Evolutionary conservation across 768 basidiomycete genomes (phyloP), one percentile per base, ranked within the genome.

Genomic region (Amanita rubescens): DNA sequence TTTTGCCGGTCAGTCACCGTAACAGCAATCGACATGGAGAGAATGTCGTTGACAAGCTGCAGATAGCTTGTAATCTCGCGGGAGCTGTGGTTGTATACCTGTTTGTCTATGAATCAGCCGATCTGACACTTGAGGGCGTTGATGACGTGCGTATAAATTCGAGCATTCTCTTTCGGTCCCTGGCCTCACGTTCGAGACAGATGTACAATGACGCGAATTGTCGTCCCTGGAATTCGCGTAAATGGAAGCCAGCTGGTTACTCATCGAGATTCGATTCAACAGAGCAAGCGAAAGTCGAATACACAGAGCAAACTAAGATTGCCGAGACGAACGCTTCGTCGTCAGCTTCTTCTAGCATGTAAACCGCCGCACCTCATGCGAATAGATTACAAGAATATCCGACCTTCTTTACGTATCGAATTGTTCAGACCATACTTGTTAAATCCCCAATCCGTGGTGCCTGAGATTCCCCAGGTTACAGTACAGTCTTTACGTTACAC

Each of bases 51-150:
- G 51, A 17, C n/a, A 35, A 41, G n/a, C 53, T 39, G 14, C 22
- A 1, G 48, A 11, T 33, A 72, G 76, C 76, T 25, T 84, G 81
- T 62, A 84, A 84, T 61, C 70, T 84, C n/a, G 66, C 67, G 25
- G 80, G 77, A 33, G 80, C 81, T 1, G 63, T 76, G 42, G 68
- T 86, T 55, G 84, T 86, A 17, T 87, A 71, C 64, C 73, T 87
- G 63, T 88, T 87, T 81, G 73, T 90, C 1, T 89, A 89, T 70
- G 87, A 89, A 63, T 80, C 80, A 7, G 76, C 80, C 5, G 78
- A 81, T 56, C 71, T 89, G 34, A 77, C 80, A 2, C 73, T 90
- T 15, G 87, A 90, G 68, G 72, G 67, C 55, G 82, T 87, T 41
- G 78, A 86, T 60, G 66, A 68, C 60, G 77, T 80, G 59, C 14